Evolutionary conservation across 2,329 filamentous ascomycete species (phyloP), one percentile per base, ranked within the genome.

Genomic region (Pseudogymnoascus sp.): DNA sequence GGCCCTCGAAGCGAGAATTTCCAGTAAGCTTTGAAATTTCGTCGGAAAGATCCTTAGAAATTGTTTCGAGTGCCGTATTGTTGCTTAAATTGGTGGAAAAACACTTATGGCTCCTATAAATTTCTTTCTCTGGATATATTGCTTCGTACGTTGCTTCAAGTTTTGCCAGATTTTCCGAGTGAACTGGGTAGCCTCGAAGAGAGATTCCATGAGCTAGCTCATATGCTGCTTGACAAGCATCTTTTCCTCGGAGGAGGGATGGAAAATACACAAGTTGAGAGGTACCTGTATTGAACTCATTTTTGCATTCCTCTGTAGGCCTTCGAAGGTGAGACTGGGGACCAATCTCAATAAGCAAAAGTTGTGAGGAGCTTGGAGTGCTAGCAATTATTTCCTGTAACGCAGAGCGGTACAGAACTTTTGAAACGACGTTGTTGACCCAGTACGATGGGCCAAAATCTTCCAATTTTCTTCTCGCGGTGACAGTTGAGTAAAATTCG

Each of bases 391-490:
- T 39, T 39, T 20, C 15, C 5, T 20, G 37, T 39, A 39, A 11
- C 15, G 15, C 37, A 39, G 15, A 18, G 15, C 37, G 15, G 8
- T 39, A 39, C 15, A 20, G 64, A 50, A 14, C 20, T 20, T 37
- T 64, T 64, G 37, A 39, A 1, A 75, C 72, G 66, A 82, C 66
- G 61, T 81, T 82, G 6, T 71, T 64, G 2, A 72, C 71, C 80
- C 80, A 82, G 64, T 82, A 82, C 0, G 65, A 60, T 1, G 70
- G 66, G 6, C 69, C 68, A 1, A 79, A 64, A 3, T 71, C 64
- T 3, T 59, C 12, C 20, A 18, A 15, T 8, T 62, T 61, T 2
- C 65, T 47, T 6, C 69, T 62, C 12, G 66, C 64, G 9, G 63
- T 62, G 18, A 43, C 57, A 18, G 57, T 28, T 28, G 43, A 53